These are phyloP conservation scores for Camellia granthamiana DNA, from an alignment of 148 eudicot species.

Conservation along the genomic window DNA sequence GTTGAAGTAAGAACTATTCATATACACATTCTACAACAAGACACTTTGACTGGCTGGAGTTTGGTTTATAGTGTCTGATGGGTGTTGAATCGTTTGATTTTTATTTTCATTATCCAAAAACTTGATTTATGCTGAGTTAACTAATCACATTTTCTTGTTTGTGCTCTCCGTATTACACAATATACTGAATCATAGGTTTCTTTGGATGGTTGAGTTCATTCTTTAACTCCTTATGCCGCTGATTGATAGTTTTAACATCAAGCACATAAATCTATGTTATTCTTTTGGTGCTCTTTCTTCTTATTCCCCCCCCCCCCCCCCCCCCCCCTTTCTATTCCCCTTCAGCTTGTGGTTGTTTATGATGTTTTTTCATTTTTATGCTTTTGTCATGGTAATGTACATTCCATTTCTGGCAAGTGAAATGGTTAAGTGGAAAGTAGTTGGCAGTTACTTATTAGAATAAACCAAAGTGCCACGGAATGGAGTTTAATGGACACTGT, in stretches of 20 bases:
- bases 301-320: background rate
- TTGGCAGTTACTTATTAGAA: background rate
- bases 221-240: background rate
- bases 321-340: background rate
- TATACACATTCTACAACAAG: background rate
- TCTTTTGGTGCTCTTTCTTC: background rate
- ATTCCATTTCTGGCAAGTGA: background rate
- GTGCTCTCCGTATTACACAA: background rate
- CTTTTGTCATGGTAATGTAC: background rate
- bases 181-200: background rate
- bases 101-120: background rate
- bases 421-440: background rate
- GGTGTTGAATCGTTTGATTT: background rate
- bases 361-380: background rate
- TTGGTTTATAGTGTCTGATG: background rate
- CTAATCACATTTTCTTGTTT: background rate
- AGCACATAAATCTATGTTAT: background rate
- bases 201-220: background rate
- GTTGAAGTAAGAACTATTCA: background rate
- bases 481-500: background rate
- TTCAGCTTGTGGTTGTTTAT: background rate
- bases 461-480: background rate
- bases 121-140: background rate
- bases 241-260: background rate
- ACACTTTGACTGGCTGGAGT: background rate